These are phyloP conservation scores for Sphagnum contortum DNA, from an alignment of 225 moss, liverwort and hornwort species.

Conservation along the genomic window DNA sequence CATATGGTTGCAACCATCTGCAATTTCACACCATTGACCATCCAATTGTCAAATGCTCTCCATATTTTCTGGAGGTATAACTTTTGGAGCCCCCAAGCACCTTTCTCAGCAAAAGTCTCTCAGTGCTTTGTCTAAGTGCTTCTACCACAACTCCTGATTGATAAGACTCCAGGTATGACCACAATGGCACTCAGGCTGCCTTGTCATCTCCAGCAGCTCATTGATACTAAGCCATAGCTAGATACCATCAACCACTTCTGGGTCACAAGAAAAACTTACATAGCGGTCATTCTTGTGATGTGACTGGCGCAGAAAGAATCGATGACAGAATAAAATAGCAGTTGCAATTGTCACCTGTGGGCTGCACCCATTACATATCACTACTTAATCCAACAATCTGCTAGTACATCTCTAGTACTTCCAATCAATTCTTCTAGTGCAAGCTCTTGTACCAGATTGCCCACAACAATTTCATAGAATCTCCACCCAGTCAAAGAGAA, in stretches of 20 bases:
- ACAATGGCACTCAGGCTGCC: background rate
- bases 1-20: constrained; percentile 93
- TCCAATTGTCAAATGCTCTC: background rate
- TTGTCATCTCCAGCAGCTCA: background rate
- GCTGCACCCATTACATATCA: constrained; percentile 16
- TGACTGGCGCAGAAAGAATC: constrained; percentile 63
- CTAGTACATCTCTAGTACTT: too few relatives aligned
- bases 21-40: constrained; percentile 6
- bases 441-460: too few relatives aligned
- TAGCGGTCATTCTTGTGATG: constrained; percentile 53
- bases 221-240: too few relatives aligned
- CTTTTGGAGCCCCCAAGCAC: background rate
- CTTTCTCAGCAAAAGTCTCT: background rate
- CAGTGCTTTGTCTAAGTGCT: background rate
- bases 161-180: background rate
- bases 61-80: background rate
- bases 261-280: constrained; percentile 18
- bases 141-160: background rate
- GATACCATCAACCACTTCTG: too few relatives aligned
- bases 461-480: too few relatives aligned
- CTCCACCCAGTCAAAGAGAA: too few relatives aligned
- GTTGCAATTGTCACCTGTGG: constrained; percentile 60
- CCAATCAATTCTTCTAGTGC: too few relatives aligned
- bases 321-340: constrained; percentile 56
- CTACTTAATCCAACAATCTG: too few relatives aligned